phyloP scores from a whole-genome alignment of 1,139 yeast species.

The Yamadazyma trypodendri region DNA sequence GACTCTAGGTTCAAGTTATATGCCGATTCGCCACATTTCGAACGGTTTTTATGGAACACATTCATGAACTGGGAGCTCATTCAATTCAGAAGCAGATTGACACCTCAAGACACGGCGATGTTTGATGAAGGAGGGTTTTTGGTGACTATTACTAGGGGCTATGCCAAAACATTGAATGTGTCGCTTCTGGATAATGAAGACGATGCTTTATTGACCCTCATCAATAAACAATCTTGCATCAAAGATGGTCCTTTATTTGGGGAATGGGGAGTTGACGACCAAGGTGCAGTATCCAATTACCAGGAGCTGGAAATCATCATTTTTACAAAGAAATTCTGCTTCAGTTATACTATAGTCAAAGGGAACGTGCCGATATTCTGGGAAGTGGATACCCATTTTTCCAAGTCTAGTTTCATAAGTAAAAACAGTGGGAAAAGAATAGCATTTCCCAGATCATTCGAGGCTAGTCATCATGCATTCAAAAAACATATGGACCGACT shows the following conservation, averaged over 20 bases:
- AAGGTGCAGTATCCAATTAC: slow-evolving; percentile 65
- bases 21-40: slow-evolving; percentile 49
- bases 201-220: slow-evolving; percentile 55
- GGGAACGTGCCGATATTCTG: slow-evolving; percentile 75
- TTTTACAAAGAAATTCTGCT: slow-evolving; percentile 50
- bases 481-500: slow-evolving; percentile 60
- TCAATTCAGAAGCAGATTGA: slow-evolving; percentile 56
- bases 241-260: slow-evolving; percentile 64
- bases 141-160: slow-evolving; percentile 63
- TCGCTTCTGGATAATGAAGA: slow-evolving; percentile 24
- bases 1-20: slow-evolving; percentile 24
- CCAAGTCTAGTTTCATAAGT: slow-evolving; percentile 35
- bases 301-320: slow-evolving; percentile 67
- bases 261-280: slow-evolving; percentile 69
- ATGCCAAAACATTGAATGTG: slow-evolving; percentile 59
- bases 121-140: slow-evolving; percentile 61
- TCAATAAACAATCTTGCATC: slow-evolving; percentile 65
- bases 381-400: slow-evolving; percentile 49
- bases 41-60: slow-evolving; percentile 65
- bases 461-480: slow-evolving; percentile 65
- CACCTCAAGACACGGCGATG: slow-evolving; percentile 43
- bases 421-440: slow-evolving; percentile 45
- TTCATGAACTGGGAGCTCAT: slow-evolving; percentile 58
- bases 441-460: slow-evolving; percentile 56
- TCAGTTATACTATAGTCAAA: slow-evolving; percentile 58